Conservation (phyloP, 148 eudicot genomes). For the Spergularia bocconei region DNA sequence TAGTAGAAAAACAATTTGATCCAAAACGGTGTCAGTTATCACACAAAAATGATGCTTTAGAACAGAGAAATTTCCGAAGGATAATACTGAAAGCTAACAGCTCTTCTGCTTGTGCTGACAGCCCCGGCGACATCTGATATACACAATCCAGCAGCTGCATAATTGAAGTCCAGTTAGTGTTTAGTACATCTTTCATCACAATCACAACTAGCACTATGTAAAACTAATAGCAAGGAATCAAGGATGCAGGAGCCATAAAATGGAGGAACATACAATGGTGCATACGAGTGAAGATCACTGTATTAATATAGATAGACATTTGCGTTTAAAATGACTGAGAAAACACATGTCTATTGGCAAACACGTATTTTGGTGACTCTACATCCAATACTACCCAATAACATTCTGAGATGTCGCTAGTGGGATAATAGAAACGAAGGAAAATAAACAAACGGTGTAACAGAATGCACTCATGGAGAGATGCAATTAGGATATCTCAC, state of each 20-base stretch:
- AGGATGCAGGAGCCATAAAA: not conserved
- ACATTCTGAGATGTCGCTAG: not conserved
- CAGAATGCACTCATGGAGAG: not conserved
- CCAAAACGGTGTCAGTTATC: not conserved
- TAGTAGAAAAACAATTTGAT: slow-evolving; percentile 15
- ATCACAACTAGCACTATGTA: not conserved
- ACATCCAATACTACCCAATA: not conserved
- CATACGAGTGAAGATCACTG: not conserved
- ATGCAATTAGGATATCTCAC: not conserved
- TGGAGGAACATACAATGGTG: not conserved
- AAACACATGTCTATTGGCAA: not conserved
- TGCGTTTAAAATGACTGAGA: not conserved
- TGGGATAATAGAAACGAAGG: not conserved
- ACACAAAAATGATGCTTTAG: not conserved
- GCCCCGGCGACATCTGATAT: slow-evolving; percentile 61
- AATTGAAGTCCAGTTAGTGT: not conserved
- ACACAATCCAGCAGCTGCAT: slow-evolving; percentile 70
- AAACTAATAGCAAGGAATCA: not conserved
- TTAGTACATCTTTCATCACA: not conserved
- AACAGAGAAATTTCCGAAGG: not conserved
- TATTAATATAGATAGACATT: not conserved
- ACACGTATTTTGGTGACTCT: not conserved
- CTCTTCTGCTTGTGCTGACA: slow-evolving; percentile 95
- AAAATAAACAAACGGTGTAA: not conserved
- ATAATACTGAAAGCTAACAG: slow-evolving; percentile 50